Base-by-base conservation (phyloP, 2,329 filamentous ascomycete species). In the Diaporthe sp. region DNA sequence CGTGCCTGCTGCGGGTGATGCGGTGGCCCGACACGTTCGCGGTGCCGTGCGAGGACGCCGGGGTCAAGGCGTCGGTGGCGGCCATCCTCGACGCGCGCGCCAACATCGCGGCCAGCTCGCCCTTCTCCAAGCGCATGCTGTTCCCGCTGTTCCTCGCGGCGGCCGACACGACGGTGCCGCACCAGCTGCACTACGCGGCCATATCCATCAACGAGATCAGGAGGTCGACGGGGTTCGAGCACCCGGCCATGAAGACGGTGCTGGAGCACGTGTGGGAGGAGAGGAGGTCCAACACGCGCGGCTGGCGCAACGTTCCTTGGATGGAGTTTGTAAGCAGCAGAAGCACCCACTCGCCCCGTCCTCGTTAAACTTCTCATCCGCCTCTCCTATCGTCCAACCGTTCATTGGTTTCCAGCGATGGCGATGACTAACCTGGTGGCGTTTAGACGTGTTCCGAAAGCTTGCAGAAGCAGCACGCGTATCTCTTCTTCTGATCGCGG, bases 121-220 rank as follows among this genome's bases (percentile, higher is more conserved):
- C 74, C 7, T 82, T 82, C 13, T 80, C 79, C 71, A 82, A 81
- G 28, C 76, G 79, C 2, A 69, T 82, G 0, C 70, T 82, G 0
- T 81, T 81, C n/a, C 81, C 81, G 0, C 62, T 82, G 1, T 82
- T 82, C 10, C 44, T 82, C 0, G 80, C 81, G 1, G 78, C 78
- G 0, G 79, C 80, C 0, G 81, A 82, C 10, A 81, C 81, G 39
- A 62, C 39, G 39, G 59, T 62, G 25, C 59, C 59, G 25, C 59
- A 62, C 39, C 59, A 62, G 39, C 39, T 62, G 22, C 59, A 62
- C 59, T 62, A 62, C 39, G 39, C 59, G 59, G 17, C 59, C 17
- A 62, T 62, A 8, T 62, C 59, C 25, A 62, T 62, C n/a, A 62
- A 62, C 59, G 59, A 62, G 59, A 62, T 62, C 59, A 44, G 59